Evolutionary conservation across 2,329 filamentous ascomycete genomes (phyloP), one percentile per base, ranked within the genome.

Genomic region (Hymenoscyphus fructigenus): DNA sequence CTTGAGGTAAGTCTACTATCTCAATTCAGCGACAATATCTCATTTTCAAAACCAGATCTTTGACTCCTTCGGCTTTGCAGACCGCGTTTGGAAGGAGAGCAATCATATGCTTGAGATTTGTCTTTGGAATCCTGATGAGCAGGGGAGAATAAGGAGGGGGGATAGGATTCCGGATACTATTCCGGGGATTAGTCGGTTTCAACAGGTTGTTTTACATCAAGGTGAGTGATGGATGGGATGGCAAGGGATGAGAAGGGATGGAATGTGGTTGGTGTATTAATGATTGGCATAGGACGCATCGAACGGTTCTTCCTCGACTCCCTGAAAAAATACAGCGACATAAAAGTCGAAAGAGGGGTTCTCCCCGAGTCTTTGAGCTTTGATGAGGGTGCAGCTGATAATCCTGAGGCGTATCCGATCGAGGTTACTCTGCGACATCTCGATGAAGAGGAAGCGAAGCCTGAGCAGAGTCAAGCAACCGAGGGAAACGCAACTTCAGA

Each of bases 151-250:
- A 61, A 78, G 78, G 57, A 82, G 88, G 50, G 85, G 80, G 32
- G 87, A 86, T 59, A 81, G 85, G 55, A 86, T 89, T 20, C 82
- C 84, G 0, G 88, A 91, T 74, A 88, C 84, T 0, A 84, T 85
- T 57, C 81, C 83, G 0, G 86, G 85, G 0, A 79, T 89, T 59
- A 88, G 83, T 26, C 82, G 83, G 5, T 90, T 89, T 68, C 84
- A 86, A 62, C 84, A 91, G 72, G 83, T 87, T 2, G 85, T 90
- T 3, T 75, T 93, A 47, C 89, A 91, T 69, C 90, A 92, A 76
- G 90, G 88, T 65, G 28, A 29, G 28, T 29, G 28, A 57, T 5
- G 29, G 57, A 2, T n/a, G 4, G 61, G 44, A 26, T 59, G 6
- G 14, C 23, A 15, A 3, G 28, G 28, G 28, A 29, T 29, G 28